Percentiles rank a stretch among this genome's conserved stretches.
Evolutionary conservation across 106 monocot genomes (phyloP).

Genomic region (Narthecium ossifragum): DNA sequence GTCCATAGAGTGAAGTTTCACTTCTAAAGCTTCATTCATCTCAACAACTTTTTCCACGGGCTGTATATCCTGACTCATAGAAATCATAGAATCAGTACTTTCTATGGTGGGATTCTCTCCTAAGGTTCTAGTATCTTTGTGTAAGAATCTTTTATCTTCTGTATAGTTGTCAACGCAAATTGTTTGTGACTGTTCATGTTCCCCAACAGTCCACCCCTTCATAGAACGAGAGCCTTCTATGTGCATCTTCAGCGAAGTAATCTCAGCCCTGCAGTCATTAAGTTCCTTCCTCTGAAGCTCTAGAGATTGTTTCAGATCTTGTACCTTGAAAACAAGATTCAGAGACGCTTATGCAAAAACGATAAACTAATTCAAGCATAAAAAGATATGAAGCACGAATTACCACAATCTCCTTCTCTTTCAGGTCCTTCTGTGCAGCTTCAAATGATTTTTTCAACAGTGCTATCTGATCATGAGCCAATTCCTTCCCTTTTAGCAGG

Average conservation of each 20-base stretch:
- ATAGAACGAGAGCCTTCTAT: conserved; percentile 69
- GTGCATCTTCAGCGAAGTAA: conserved; percentile 92
- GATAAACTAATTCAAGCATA: no score
- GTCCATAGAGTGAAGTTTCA: conserved; percentile 9
- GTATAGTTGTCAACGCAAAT: conserved; percentile 14
- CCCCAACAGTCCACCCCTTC: conserved; percentile 27
- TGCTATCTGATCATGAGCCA: conserved; percentile 47
- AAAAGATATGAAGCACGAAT: no score
- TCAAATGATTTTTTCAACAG: conserved; percentile 61
- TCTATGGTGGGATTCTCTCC: conserved; percentile 5
- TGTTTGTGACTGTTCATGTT: conserved; percentile 20
- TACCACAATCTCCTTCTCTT: conserved; percentile 86
- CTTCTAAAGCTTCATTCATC: conserved; percentile 29
- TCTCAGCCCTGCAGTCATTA: conserved; percentile 91
- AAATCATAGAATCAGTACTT: conserved; percentile 8
- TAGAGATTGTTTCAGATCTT: conserved; percentile 60
- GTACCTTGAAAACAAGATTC: conserved; percentile 52
- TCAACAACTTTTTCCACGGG: conserved; percentile 30
- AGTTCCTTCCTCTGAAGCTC: conserved; percentile 88
- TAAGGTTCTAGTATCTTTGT: conserved; percentile 15
- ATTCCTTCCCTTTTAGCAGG: conserved; percentile 57
- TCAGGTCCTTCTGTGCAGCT: conserved; percentile 71
- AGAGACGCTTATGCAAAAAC: no score
- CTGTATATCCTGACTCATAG: conserved; percentile 19
- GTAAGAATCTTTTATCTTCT: conserved; percentile 7